These are phyloP conservation scores for Colletotrichum liaoningense DNA, from an alignment of 2,329 filamentous ascomycete genomes.

Conservation along the genomic window DNA sequence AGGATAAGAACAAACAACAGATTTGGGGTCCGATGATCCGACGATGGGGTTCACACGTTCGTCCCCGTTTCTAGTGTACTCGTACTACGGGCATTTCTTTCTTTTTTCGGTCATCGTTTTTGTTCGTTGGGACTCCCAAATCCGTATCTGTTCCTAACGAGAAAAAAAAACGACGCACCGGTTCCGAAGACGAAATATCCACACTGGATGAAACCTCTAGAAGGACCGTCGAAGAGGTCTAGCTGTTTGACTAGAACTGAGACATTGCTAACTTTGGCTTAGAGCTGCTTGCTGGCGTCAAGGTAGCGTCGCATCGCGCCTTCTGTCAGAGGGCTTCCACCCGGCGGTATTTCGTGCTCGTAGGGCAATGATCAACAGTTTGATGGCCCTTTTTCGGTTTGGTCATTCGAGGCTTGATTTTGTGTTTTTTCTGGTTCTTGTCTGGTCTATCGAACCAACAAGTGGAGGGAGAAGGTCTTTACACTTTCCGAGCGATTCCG, in stretches of 20 bases:
- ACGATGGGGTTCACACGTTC: slow-evolving; percentile 10
- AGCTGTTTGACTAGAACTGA: not conserved
- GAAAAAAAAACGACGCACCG: no score
- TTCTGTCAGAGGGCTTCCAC: not conserved
- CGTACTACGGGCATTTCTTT: slow-evolving; percentile 14
- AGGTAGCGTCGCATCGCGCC: slow-evolving; percentile 23
- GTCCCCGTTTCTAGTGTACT: not conserved
- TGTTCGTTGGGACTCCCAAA: not conserved
- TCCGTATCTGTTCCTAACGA: no score
- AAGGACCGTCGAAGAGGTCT: slow-evolving; percentile 15
- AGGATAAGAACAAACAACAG: not conserved
- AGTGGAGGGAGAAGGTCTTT: not conserved
- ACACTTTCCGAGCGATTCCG: not conserved
- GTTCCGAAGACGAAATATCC: not conserved
- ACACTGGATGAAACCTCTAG: slow-evolving; percentile 4
- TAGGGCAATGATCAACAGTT: slow-evolving; percentile 21
- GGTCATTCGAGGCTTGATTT: not conserved
- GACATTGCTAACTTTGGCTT: not conserved
- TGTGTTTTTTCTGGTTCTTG: not conserved
- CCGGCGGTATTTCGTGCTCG: not conserved
- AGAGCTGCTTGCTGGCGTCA: not conserved
- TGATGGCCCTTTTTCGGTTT: not conserved
- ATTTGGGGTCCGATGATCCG: slow-evolving; percentile 8
- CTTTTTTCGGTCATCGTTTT: not conserved
- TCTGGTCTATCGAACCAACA: not conserved